Evolutionary conservation across 768 basidiomycete genomes (phyloP), one percentile per base, ranked within the genome.

Genomic region (Gyrodon lividus): DNA sequence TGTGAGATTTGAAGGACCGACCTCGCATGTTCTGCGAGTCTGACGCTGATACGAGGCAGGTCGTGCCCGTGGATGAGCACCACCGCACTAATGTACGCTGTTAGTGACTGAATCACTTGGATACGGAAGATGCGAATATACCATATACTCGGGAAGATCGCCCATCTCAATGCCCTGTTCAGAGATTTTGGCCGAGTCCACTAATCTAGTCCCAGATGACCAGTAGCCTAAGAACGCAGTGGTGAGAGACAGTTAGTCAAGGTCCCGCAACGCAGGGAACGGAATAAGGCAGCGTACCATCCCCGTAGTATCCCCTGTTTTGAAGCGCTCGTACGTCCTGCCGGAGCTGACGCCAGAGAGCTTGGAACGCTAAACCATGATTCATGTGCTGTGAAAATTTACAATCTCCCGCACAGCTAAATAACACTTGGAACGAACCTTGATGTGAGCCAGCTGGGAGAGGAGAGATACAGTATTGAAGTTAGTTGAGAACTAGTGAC

Each of bases 131-230:
- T 7, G 43, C 30, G 52, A 31, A 34, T 43, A n/a, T 55, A 89
- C 89, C 76, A 91, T 79, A 62, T 83, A 91, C 71, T 91, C 87
- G 4, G 90, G 90, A 3, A 89, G 72, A 43, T 86, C 86, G 3
- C 77, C 81, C 20, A 67, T 64, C 33, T 77, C 76, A 35, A 79
- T 67, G 1, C 79, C 81, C 50, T 79, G 71, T 3, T 81, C 80
- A 0, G 70, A 68, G 20, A 87, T 65, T 35, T 66, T 71, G 2
- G 76, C 74, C 0, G 87, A 86, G 66, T 92, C 89, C 1, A 73
- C 73, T 12, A 92, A 74, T 42, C 88, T 79, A 14, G 70, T 81
- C 2, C 91, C 90, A 38, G 85, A 81, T 14, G 89, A 92, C 88
- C 89, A 92, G 61, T 84, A 89, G 8, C 89, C 89, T 92, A 55